phyloP scores from a whole-genome alignment of 768 basidiomycete species.

The Trametes cinnabarina region DNA sequence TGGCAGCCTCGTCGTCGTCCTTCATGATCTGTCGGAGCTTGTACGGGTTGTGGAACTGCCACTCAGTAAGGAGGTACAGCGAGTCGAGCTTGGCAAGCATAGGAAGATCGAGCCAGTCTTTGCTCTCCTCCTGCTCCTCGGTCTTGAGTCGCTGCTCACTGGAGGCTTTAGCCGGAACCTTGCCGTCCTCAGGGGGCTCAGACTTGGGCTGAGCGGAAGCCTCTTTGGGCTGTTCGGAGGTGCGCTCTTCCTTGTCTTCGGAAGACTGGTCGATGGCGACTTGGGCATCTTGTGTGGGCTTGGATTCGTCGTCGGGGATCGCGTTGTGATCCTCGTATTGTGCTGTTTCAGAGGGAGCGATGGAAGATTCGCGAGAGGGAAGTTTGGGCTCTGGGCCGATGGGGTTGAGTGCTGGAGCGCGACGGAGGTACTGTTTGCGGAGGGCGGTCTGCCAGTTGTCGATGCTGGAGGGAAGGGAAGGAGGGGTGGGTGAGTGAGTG shows the following conservation, averaged over 20 bases:
- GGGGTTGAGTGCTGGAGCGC: conserved; percentile 68
- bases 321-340: conserved; percentile 16
- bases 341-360: conserved; percentile 11
- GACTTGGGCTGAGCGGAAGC: neutral
- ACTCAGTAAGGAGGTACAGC: conserved; percentile 71
- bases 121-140: conserved; percentile 38
- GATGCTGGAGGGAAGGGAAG: conserved; percentile 39
- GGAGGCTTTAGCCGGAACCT: neutral
- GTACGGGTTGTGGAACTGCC: conserved; percentile 82
- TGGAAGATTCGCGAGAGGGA: conserved; percentile 25
- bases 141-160: conserved; percentile 2
- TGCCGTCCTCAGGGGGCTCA: conserved; percentile 11
- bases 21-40: conserved; percentile 72
- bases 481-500: conserved; percentile 17
- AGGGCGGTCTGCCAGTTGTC: conserved; percentile 79
- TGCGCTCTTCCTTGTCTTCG: neutral
- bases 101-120: conserved; percentile 69
- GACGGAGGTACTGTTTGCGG: conserved; percentile 73
- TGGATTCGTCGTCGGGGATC: neutral
- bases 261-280: neutral
- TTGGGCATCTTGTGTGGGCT: conserved; percentile 18
- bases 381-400: conserved; percentile 58
- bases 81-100: conserved; percentile 74
- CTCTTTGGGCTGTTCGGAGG: neutral
- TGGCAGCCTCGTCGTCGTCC: conserved; percentile 70